Base-by-base conservation (phyloP, 768 basidiomycete species). In the Termitomyces sp. region DNA sequence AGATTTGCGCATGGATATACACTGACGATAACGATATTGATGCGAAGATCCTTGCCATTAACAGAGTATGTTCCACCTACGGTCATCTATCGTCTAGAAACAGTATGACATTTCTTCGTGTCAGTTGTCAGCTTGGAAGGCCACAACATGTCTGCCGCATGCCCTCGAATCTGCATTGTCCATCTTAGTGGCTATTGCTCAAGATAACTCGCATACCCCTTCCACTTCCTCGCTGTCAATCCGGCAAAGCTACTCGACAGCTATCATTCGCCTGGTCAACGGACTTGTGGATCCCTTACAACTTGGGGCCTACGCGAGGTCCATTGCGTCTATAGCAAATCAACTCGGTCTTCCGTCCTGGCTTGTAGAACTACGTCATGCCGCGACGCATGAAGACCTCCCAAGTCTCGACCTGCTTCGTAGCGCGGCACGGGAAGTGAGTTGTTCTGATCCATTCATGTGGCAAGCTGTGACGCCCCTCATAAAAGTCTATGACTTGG, bases 261-360 rank as follows among this genome's bases (percentile, higher is more conserved):
- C 93, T 1, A 75, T 97, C 57, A 87, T 95, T 57, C 78, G 96
- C 33, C 83, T 98, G 62, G 91, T 98, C 61, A 99, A 98, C 64
- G 91, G 94, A 1, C 79, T 98, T 38, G 96, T 98, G 7, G 97
- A 99, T 65, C 94, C 95, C 14, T 76, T 97, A 11, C 97, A 99
- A 66, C 79, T 84, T 10, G 92, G 94, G 7, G 80, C 82, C 19
- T 98, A 90, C 66, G 96, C 97, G 3, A 79, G 94, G 21, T 88
- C 97, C 2, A 98, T 98, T 62, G 84, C 89, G 0, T 84, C 88
- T 41, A 90, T 99, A 59, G 94, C 96, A 1, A 75, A 78, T 3
- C 91, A 95, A 64, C 80, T 99, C 11, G 87, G 88, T 0, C 75
- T 99, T 1, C 96, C 97, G 0, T 72, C 78, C 0, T 94, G 90